Base-by-base conservation (phyloP, 2,329 filamentous ascomycete genomes). In the Fusarium brevicatenulatum region DNA sequence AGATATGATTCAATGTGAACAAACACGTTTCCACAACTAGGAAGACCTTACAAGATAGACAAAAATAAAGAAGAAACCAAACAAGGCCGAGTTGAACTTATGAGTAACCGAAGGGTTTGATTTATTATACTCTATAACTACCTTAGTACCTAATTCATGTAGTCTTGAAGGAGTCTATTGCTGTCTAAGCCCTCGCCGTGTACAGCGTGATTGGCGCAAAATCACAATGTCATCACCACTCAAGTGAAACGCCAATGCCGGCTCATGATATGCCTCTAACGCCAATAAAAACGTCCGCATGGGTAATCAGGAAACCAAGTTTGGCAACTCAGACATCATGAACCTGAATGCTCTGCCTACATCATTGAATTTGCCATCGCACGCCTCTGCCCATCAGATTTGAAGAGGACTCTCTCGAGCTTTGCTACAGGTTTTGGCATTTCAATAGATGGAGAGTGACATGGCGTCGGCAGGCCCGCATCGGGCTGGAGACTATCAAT, bases 1-100 rank as follows among this genome's bases (percentile, higher is more conserved):
- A 62, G 59, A 68, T 67, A 66, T 65, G 67, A 55, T 55, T 71
- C 65, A 66, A 63, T 44, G 66, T 67, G 64, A 66, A 75, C 39
- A 74, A 66, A 59, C 58, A 72, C 62, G 68, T 63, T 74, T 71
- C 70, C 53, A 65, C 39, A 49, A 46, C 43, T 43, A 52, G 69
- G 64, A 79, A 59, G 73, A 78, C 57, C 57, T 72, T 72, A 71
- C 55, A 72, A 76, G 67, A 77, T 72, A 77, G 74, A 80, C 65
- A 71, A 78, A 77, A 56, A 63, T 67, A 64, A 66, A 70, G 71
- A 66, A 59, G 62, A 73, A 73, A 47, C 36, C 40, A 57, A 18
- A 59, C n/a, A 62, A 63, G 63, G 59, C 57, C 39, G 60, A 57
- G 19, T 55, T 68, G 42, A 37, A 53, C 42, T 32, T 32, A 53